Percentiles rank a stretch among this genome's conserved stretches.
Conservation (phyloP, 2,329 filamentous ascomycete genomes). For the Apiospora pterosperma region DNA sequence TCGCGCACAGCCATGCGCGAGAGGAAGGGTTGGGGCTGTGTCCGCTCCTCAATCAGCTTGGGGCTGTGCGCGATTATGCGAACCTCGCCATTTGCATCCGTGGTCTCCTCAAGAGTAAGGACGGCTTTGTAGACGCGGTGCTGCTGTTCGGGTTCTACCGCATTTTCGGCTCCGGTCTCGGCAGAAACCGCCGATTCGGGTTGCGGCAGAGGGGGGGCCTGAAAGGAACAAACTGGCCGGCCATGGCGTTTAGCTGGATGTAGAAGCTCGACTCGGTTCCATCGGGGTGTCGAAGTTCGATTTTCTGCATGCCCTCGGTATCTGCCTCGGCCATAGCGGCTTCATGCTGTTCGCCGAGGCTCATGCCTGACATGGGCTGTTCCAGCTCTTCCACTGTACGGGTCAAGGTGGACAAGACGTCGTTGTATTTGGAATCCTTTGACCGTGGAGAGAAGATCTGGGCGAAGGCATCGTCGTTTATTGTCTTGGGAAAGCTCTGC, state of each 20-base stretch:
- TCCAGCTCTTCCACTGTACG: conserved; percentile 58
- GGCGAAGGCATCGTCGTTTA: conserved; percentile 74
- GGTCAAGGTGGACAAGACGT: conserved; percentile 66
- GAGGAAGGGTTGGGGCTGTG: conserved; percentile 54
- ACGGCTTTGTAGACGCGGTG: conserved; percentile 60
- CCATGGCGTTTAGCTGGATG: conserved; percentile 65
- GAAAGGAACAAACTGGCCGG: conserved; percentile 74
- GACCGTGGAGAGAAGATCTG: conserved; percentile 70
- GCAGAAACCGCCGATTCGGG: conserved; percentile 44
- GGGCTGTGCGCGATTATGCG: conserved; percentile 60
- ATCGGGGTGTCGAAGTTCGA: conserved; percentile 53
- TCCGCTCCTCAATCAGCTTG: conserved; percentile 48
- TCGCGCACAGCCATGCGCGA: conserved; percentile 67
- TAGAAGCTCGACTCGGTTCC: conserved; percentile 57
- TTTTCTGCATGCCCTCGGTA: conserved; percentile 43
- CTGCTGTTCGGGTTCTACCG: conserved; percentile 36
- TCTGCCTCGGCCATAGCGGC: conserved; percentile 8
- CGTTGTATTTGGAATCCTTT: conserved; percentile 48
- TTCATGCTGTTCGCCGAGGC: conserved; percentile 35
- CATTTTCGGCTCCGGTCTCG: conserved; percentile 32
- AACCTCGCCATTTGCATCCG: conserved; percentile 55
- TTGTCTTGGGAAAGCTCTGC: conserved; percentile 69
- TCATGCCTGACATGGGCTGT: conserved; percentile 52
- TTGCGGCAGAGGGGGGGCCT: conserved; percentile 75
- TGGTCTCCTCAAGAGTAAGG: conserved; percentile 65